A percentile compares a stretch with the other conserved stretches of the same genome.
phyloP scores from a whole-genome alignment of 129 eudicot species.

The Flaveria bidentis region DNA sequence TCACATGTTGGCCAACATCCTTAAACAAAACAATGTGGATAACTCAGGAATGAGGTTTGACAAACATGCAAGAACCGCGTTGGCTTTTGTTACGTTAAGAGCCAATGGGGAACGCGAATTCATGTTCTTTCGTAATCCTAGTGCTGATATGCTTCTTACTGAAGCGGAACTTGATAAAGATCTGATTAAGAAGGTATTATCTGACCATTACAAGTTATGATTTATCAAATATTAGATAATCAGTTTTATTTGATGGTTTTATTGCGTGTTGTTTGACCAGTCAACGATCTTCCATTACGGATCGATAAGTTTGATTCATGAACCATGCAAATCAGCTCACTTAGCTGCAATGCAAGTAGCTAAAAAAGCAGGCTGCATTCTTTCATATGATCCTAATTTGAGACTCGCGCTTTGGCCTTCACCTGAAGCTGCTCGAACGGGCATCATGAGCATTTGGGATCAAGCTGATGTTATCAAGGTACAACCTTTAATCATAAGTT shows the following conservation, averaged over 20 bases:
- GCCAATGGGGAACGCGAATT: conserved; percentile 54
- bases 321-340: conserved; percentile 59
- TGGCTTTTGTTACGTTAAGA: conserved; percentile 53
- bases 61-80: conserved; percentile 48
- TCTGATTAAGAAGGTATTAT: conserved; percentile 40
- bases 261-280: conserved; percentile 23
- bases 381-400: conserved; percentile 57
- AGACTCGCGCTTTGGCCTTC: conserved; percentile 58
- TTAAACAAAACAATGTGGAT: conserved; percentile 48
- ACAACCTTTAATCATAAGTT: neutral
- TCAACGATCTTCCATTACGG: conserved; percentile 52
- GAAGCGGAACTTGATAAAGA: conserved; percentile 44
- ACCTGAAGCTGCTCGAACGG: conserved; percentile 48
- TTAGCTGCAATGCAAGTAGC: conserved; percentile 52
- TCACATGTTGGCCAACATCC: conserved; percentile 45
- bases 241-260: neutral
- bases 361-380: conserved; percentile 49
- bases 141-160: conserved; percentile 60
- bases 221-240: neutral
- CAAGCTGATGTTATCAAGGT: conserved; percentile 56
- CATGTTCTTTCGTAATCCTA: conserved; percentile 56
- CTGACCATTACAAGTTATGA: neutral
- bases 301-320: conserved; percentile 53
- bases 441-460: conserved; percentile 58
- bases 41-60: conserved; percentile 50